These are phyloP conservation scores for Paecilomyces formosus DNA, from an alignment of 2,329 filamentous ascomycete genomes.

Conservation along the genomic window DNA sequence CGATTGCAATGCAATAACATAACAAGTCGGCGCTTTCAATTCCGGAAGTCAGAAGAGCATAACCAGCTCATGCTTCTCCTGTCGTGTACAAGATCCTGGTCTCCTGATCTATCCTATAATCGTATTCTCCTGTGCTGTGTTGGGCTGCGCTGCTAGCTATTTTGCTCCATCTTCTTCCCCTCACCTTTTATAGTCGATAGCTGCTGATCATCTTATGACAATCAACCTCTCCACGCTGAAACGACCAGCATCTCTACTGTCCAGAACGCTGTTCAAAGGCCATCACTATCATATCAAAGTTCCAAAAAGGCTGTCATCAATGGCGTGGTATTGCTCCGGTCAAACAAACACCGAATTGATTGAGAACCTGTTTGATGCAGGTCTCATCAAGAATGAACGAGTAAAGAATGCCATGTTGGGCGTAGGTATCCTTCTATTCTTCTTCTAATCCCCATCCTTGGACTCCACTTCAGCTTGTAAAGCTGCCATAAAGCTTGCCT, in stretches of 20 bases:
- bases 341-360: conserved; percentile 66
- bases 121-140: neutral
- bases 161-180: neutral
- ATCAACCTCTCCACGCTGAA: neutral
- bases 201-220: neutral
- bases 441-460: conserved; percentile 1
- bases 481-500: neutral
- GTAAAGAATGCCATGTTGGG: conserved; percentile 75
- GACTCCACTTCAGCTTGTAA: neutral
- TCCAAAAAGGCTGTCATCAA: conserved; percentile 31
- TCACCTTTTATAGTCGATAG: neutral
- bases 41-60: neutral
- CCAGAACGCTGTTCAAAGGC: neutral
- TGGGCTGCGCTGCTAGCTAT: neutral
- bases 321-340: conserved; percentile 89
- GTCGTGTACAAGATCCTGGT: neutral
- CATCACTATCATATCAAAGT: conserved; percentile 1
- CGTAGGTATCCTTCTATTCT: conserved; percentile 35
- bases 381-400: conserved; percentile 62
- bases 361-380: conserved; percentile 64
- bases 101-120: neutral
- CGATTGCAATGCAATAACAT: neutral
- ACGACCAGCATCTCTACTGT: neutral
- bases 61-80: neutral
- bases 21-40: too few relatives aligned